Evolutionary conservation across 2,329 filamentous ascomycete species (phyloP).

Genomic region (Berkeleyomyces rouxiae): DNA sequence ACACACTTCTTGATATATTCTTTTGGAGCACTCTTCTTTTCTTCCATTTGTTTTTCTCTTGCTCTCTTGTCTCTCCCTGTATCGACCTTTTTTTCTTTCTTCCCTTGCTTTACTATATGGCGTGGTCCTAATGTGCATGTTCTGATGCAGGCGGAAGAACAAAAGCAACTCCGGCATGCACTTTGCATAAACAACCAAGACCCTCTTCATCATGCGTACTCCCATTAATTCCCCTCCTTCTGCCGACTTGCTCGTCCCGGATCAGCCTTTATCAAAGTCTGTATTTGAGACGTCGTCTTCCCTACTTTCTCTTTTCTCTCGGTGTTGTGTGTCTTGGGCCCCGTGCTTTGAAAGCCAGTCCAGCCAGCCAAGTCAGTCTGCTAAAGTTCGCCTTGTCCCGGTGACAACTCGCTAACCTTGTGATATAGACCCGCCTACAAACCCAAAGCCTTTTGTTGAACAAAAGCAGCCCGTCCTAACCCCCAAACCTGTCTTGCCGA

Average conservation of each 20-base stretch:
- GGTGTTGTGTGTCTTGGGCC: conserved; percentile 1
- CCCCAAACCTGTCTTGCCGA: conserved; percentile 16
- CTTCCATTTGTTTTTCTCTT: not conserved
- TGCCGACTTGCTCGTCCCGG: not conserved
- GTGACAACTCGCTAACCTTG: not conserved
- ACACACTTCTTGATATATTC: not conserved
- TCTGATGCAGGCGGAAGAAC: not conserved
- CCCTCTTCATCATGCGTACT: not conserved
- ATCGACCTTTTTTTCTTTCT: too few species aligned
- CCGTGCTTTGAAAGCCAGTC: not conserved
- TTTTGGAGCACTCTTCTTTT: not conserved
- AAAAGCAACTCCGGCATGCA: not conserved
- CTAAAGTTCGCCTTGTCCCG: too few species aligned
- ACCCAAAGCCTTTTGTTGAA: conserved; percentile 2
- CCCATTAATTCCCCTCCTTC: not conserved
- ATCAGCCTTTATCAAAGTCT: not conserved
- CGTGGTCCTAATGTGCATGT: not conserved
- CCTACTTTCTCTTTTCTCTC: not conserved
- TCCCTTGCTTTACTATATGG: not conserved
- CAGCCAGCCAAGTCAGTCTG: not conserved
- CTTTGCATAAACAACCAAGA: not conserved
- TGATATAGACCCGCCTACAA: not conserved
- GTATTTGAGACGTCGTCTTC: not conserved
- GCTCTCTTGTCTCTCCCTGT: not conserved
- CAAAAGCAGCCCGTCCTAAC: conserved; percentile 3